A percentile compares a stretch with the other conserved stretches of the same genome.
These are phyloP conservation scores for Solanum medicagineum DNA, from an alignment of 257 asterid genomes.

Conservation along the genomic window DNA sequence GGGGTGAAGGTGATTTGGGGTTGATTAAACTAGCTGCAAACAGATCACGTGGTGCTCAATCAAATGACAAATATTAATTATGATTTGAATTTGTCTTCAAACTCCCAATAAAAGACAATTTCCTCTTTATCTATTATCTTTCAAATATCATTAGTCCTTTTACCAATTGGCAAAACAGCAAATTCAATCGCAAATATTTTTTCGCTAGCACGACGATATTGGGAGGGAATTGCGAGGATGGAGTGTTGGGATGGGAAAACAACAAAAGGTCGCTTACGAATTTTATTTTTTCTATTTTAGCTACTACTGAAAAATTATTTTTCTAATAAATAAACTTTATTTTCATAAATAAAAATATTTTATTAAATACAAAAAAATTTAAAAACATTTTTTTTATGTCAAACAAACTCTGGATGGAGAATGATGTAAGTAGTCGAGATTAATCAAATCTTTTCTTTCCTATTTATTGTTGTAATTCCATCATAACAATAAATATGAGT, in stretches of 20 bases:
- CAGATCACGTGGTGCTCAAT: neutral
- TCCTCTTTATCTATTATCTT: neutral
- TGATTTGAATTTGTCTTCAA: neutral
- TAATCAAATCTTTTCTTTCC: neutral
- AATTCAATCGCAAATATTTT: neutral
- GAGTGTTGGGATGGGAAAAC: neutral
- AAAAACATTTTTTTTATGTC: neutral
- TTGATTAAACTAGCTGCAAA: no score
- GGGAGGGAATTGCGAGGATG: neutral
- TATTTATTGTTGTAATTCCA: no score
- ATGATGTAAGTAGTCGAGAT: neutral
- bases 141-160: neutral
- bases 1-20: neutral
- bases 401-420: neutral
- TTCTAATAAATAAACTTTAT: no score
- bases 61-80: neutral
- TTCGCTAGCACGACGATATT: neutral
- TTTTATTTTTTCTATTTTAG: neutral
- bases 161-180: fast-evolving
- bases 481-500: no score
- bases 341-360: neutral
- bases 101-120: neutral
- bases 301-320: neutral
- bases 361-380: neutral
- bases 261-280: neutral